These are phyloP conservation scores for Microcos paniculata DNA, from an alignment of 345 rosid genomes.

Conservation along the genomic window DNA sequence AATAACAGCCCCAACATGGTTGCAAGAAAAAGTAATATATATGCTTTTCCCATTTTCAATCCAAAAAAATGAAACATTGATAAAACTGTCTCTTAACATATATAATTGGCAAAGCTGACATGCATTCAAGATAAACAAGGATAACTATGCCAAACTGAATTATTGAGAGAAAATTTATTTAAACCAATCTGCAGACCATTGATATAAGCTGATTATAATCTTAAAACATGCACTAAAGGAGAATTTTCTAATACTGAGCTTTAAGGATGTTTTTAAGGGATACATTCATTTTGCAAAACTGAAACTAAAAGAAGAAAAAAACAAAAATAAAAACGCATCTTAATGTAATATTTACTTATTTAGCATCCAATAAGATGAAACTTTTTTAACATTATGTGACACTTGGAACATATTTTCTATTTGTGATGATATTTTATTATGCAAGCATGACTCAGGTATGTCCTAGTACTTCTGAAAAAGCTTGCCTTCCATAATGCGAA, in stretches of 20 bases:
- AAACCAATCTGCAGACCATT: not conserved
- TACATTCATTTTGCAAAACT: not conserved
- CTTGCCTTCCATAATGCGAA: constrained; percentile 95
- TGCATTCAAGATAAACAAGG: not conserved
- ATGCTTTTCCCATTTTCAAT: not conserved
- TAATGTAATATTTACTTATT: not conserved
- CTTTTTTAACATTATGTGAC: not conserved
- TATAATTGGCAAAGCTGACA: not conserved
- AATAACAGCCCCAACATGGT: not conserved
- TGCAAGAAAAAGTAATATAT: not conserved
- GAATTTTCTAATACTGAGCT: not conserved
- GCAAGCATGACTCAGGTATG: not conserved
- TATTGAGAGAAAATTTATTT: too few relatives aligned
- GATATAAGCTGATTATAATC: not conserved
- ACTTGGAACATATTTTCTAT: not conserved
- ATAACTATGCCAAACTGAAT: not conserved
- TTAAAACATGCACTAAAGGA: not conserved
- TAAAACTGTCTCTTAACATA: not conserved
- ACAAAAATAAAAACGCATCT: not conserved
- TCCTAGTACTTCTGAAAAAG: not conserved
- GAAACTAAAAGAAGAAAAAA: not conserved
- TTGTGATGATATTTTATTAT: not conserved
- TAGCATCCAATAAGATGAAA: not conserved
- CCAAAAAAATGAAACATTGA: not conserved
- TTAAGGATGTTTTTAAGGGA: not conserved